Percentiles rank a stretch among this genome's conserved stretches.
Conservation (phyloP, 371 early-diverging fungal species). For the Dipsacomyces acuminosporus region DNA sequence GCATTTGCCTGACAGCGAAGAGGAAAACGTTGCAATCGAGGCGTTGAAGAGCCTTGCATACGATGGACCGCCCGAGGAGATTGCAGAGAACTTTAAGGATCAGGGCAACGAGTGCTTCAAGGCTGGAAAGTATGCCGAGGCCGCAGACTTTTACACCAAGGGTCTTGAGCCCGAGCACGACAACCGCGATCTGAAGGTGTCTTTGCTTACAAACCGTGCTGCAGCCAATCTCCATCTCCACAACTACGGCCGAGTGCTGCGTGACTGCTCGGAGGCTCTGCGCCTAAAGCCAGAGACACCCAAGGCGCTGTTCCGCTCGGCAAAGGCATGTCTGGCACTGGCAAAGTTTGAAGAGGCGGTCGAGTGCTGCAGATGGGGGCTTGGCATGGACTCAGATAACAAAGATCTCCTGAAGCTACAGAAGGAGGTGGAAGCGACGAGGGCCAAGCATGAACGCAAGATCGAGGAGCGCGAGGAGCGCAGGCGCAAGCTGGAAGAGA, state of each 20-base stretch:
- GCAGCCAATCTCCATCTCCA: conserved; percentile 87
- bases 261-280: conserved; percentile 85
- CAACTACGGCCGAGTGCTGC: conserved; percentile 79
- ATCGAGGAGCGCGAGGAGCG: conserved; percentile 51
- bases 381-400: conserved; percentile 74
- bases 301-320: conserved; percentile 90
- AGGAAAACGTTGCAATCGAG: conserved; percentile 70
- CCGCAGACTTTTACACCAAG: conserved; percentile 80
- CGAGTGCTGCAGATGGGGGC: conserved; percentile 70
- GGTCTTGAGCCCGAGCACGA: conserved; percentile 77
- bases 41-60: conserved; percentile 86
- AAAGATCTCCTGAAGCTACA: conserved; percentile 51
- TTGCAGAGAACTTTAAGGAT: conserved; percentile 89
- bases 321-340: conserved; percentile 70
- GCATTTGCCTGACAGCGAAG: conserved; percentile 55
- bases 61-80: conserved; percentile 94
- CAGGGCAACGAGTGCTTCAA: conserved; percentile 93
- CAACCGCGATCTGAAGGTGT: conserved; percentile 68
- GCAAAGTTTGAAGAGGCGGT: conserved; percentile 78
- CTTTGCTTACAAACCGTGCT: conserved; percentile 83
- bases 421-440: conserved; percentile 50
- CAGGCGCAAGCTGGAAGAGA: conserved; percentile 52
- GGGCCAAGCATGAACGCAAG: conserved; percentile 46
- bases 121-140: conserved; percentile 71
- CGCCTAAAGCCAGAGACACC: conserved; percentile 71